These are phyloP conservation scores for Plasmopara muralis DNA, from an alignment of 352 stramenopile species.

Conservation along the genomic window DNA sequence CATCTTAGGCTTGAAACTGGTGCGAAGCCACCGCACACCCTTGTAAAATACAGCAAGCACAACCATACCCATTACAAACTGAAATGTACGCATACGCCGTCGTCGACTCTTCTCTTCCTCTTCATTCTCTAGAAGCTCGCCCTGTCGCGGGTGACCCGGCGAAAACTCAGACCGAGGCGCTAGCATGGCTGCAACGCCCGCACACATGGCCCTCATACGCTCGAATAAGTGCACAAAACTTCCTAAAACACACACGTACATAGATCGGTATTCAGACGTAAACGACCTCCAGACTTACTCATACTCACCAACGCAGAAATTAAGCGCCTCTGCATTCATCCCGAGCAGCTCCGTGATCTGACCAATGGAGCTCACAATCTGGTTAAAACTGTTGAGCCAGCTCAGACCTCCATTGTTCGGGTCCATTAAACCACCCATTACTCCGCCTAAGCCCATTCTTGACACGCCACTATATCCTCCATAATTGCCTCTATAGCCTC, in stretches of 20 bases:
- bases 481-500: constrained; percentile 31
- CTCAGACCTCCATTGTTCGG: constrained; percentile 39
- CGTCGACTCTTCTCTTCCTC: constrained; percentile 67
- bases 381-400: constrained; percentile 62
- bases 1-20: constrained; percentile 24
- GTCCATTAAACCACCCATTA: constrained; percentile 29
- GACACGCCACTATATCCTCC: constrained; percentile 34
- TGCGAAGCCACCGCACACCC: constrained; percentile 35
- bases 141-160: constrained; percentile 67
- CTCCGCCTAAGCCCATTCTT: constrained; percentile 31
- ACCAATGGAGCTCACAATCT: constrained; percentile 61
- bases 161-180: constrained; percentile 55
- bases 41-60: constrained; percentile 54
- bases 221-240: constrained; percentile 84
- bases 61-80: constrained; percentile 67
- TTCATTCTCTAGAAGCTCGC: constrained; percentile 48
- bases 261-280: background rate
- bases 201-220: constrained; percentile 71
- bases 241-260: constrained; percentile 17
- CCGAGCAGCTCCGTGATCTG: constrained; percentile 73
- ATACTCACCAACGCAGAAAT: constrained; percentile 58
- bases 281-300: background rate
- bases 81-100: constrained; percentile 70
- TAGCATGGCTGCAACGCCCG: constrained; percentile 59
- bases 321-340: constrained; percentile 70